Base-by-base conservation (phyloP, 441 rosid species). In the Kokia cookei region DNA sequence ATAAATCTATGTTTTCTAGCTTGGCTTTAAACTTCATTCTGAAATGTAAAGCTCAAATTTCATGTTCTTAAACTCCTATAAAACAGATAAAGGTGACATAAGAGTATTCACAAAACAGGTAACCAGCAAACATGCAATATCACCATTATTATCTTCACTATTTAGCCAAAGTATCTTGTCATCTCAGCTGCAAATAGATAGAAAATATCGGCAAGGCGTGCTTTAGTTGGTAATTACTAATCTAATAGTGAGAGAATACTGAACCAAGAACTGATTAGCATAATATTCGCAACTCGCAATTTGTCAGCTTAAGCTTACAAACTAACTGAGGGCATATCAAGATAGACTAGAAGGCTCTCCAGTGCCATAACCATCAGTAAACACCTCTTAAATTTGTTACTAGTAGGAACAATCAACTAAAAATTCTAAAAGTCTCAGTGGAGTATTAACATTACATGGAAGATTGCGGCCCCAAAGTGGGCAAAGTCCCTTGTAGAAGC, bases 401-500 rank as follows among this genome's bases (percentile, higher is more conserved):
- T 10, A 50, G 27, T 17, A 50, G 27, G 72, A 51, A 51, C 58
- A 17, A 32, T 32, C 26, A 63, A 71, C 50, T 35, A 32, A 68
- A 43, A 60, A 27, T 19, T 66, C 67, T 32, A 57, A 45, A 35
- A 17, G 45, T 3, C 65, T 19, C 37, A 17, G 32, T 42, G 61
- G 66, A 60, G 59, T 65, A 69, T 74, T 58, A 71, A 66, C 55
- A 77, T 86, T 85, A 86, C 93, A 89, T 62, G 88, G 93, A 84
- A 87, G 86, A 76, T 89, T 85, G 71, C 90, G 90, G 64, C 86
- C 83, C 93, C 93, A 89, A 55, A 89, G 89, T n/a, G 89, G 88
- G 65, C 84, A 37, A 69, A 89, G 81, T 72, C 93, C 91, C 70
- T 78, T 75, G 78, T 87, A 87, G 69, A 89, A 84, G 78, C 91